phyloP scores from a whole-genome alignment of 2,329 filamentous ascomycete genomes.

The Fusarium chuoi region DNA sequence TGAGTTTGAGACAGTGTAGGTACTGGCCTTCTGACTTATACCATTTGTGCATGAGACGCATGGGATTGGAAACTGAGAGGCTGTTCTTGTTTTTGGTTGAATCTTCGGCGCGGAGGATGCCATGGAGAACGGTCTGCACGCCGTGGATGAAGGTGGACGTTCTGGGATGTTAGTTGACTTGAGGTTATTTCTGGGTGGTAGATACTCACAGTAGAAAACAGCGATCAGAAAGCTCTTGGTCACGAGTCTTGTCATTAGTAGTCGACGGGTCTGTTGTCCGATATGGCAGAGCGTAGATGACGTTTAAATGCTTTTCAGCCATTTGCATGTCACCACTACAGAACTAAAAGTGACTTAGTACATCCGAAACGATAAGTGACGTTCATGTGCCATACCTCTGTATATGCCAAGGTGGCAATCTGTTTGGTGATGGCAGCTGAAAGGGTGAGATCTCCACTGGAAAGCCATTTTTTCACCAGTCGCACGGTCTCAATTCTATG shows the following conservation, averaged over 20 bases:
- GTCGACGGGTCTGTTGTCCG: accelerated
- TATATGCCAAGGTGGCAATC: constrained; percentile 4
- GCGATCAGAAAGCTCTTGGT: constrained; percentile 8
- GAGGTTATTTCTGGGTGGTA: accelerated
- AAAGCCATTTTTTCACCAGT: constrained; percentile 7
- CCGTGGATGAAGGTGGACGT: constrained; percentile 2
- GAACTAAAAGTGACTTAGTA: neutral
- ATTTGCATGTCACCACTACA: constrained; percentile 4
- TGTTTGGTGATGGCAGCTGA: constrained; percentile 2
- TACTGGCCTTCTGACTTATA: neutral
- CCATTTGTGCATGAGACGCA: neutral
- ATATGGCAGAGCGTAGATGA: neutral
- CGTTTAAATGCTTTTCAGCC: constrained; percentile 8
- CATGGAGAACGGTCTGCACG: neutral
- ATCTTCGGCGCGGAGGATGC: neutral
- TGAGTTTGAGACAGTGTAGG: constrained; percentile 1
- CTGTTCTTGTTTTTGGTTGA: accelerated
- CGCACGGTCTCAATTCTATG: constrained; percentile 15
- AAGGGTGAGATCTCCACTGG: neutral
- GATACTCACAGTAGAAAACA: constrained; percentile 3
- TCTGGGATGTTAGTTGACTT: neutral
- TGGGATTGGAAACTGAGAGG: neutral
- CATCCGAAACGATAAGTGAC: accelerated
- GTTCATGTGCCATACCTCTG: neutral
- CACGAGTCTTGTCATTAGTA: neutral